These are phyloP conservation scores for Bolboschoenoplectus hybrid DNA, from an alignment of 202 grass and related monocot genomes.

Conservation along the genomic window DNA sequence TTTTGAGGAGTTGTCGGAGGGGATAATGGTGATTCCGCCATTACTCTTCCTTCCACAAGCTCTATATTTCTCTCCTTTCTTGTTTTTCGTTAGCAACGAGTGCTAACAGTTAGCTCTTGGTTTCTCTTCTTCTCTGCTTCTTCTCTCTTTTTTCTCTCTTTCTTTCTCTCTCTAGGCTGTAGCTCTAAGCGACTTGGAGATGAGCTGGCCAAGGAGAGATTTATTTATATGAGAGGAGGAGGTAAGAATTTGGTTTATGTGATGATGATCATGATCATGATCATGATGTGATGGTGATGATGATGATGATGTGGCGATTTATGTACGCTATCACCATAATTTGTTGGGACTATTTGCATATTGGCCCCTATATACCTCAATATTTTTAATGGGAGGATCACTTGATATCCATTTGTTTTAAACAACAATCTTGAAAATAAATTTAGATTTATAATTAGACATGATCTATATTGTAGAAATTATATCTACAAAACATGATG, in stretches of 20 bases:
- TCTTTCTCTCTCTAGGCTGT: neutral
- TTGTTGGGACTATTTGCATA: neutral
- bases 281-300: neutral
- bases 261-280: neutral
- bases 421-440: no score
- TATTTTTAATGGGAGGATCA: neutral
- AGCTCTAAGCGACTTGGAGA: neutral
- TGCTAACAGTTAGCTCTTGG: neutral
- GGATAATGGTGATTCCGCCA: conserved; percentile 11
- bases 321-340: neutral
- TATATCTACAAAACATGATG: neutral
- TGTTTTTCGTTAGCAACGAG: neutral
- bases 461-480: neutral
- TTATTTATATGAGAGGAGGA: conserved; percentile 8
- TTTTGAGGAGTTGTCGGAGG: neutral
- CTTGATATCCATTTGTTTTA: neutral
- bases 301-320: neutral
- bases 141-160: neutral
- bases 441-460: no score
- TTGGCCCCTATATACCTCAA: neutral
- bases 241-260: neutral
- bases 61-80: neutral
- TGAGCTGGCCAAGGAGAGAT: neutral
- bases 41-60: neutral
- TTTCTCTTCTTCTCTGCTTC: neutral